phyloP scores from a whole-genome alignment of 2,329 filamentous ascomycete species.

The Zymoseptoria passerinii region DNA sequence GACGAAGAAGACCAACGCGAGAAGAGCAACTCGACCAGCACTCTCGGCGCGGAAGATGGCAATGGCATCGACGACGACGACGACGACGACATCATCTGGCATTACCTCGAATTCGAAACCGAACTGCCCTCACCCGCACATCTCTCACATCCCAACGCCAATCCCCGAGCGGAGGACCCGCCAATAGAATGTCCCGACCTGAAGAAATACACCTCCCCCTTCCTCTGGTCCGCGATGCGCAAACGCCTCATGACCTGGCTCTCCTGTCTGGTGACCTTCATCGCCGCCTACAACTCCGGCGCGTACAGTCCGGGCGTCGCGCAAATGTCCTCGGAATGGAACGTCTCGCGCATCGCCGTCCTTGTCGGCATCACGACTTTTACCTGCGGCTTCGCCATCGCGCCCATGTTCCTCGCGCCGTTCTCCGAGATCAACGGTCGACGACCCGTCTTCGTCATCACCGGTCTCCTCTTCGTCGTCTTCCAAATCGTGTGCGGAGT shows the following conservation, averaged over 20 bases:
- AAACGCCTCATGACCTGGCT: conserved; percentile 66
- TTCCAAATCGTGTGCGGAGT: conserved; percentile 67
- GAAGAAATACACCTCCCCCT: conserved; percentile 57
- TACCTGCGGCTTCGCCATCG: conserved; percentile 69
- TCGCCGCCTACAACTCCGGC: conserved; percentile 75
- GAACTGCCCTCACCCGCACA: conserved; percentile 43
- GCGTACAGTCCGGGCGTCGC: conserved; percentile 63
- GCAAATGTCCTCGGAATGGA: conserved; percentile 59
- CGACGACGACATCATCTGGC: conserved; percentile 41
- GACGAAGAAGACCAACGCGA: conserved; percentile 24
- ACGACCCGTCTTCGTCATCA: conserved; percentile 68
- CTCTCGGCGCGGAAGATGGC: conserved; percentile 1
- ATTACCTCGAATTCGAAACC: conserved; percentile 57
- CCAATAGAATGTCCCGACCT: conserved; percentile 57
- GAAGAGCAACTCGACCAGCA: conserved; percentile 13
- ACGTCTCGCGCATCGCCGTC: conserved; percentile 57
- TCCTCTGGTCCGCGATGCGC: conserved; percentile 59
- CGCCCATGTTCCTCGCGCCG: conserved; percentile 81
- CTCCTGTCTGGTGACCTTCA: conserved; percentile 64
- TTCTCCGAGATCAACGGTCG: conserved; percentile 77
- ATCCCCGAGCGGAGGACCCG: conserved; percentile 21
- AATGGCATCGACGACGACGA: conserved; percentile 1
- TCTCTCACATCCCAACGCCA: conserved; percentile 16
- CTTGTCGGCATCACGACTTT: conserved; percentile 72
- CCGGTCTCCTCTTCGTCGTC: conserved; percentile 62